Base-by-base conservation (phyloP, 306 rosid species). In the Neltuma alba region DNA sequence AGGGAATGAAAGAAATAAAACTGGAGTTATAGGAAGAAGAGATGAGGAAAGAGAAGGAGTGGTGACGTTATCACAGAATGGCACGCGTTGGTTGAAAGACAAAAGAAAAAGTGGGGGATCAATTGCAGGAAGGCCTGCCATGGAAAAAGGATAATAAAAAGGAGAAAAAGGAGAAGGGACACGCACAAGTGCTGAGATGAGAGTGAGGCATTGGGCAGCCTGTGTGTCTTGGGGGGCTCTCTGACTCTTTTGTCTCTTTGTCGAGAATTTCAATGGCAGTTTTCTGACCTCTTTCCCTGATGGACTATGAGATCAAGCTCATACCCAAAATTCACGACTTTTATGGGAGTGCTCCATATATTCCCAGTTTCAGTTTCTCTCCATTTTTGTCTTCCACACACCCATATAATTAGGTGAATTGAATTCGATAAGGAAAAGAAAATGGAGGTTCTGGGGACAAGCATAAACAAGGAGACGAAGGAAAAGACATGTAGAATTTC, bases 191-290 rank as follows among this genome's bases (percentile, higher is more conserved):
- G 74, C 38, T 31, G 65, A 45, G 52, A 14, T 15, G 52, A 44
- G 36, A 40, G n/a, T 15, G 54, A 47, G n/a, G 54, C n/a, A 47
- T n/a, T 71, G 79, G 71, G 38, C 76, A 79, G 85, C 23, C 78
- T 72, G 20, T 34, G 75, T 78, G 75, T 78, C 85, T 82, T 72
- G 83, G 85, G 80, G 52, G 63, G 16, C 33, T 57, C 62, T 83
- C 90, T 86, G 90, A 89, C 82, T 77, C 20, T 14, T 13, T 76
- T 91, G 93, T 91, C 91, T 72, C 63, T 79, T 89, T 88, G 96
- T 89, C 96, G 74, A 86, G 85, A 83, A 88, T 87, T 88, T 89
- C 21, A 70, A 41, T 64, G 86, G 86, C 92, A 89, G 47, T 63
- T 58, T 80, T 64, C 86, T 82, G 86, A 66, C 74, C 57, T 20